These are phyloP conservation scores for Shiraia bambusicola DNA, from an alignment of 2,329 filamentous ascomycete species.

Conservation along the genomic window DNA sequence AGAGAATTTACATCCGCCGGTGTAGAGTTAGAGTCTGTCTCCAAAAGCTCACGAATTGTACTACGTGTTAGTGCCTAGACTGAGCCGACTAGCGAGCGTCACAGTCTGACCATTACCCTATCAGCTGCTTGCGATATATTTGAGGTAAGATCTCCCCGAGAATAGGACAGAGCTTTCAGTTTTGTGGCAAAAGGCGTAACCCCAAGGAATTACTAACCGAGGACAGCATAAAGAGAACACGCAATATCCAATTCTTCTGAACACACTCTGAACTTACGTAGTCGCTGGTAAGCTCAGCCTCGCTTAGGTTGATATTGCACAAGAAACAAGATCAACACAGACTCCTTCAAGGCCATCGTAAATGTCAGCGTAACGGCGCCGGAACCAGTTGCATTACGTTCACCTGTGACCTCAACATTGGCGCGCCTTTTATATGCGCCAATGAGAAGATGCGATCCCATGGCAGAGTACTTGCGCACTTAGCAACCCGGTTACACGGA, in stretches of 20 bases:
- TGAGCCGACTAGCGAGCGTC: slow-evolving; percentile 3
- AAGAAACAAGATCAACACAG: no score
- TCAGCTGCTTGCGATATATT: slow-evolving; percentile 9
- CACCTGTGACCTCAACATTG: no score
- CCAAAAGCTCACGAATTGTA: neutral
- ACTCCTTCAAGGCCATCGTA: no score
- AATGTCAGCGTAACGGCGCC: no score
- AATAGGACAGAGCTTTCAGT: slow-evolving; percentile 12
- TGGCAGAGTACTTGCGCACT: no score
- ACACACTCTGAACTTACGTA: neutral
- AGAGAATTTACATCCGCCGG: neutral
- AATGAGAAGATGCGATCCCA: no score
- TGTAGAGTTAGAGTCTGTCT: neutral
- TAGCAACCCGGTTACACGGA: no score
- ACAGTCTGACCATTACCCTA: slow-evolving; percentile 1
- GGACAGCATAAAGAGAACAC: neutral
- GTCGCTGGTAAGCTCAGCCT: no score
- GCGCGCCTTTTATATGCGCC: no score
- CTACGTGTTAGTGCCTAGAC: neutral
- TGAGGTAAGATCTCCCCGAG: slow-evolving; percentile 9
- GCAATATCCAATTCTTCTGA: neutral
- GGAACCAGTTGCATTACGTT: no score
- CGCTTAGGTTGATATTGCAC: no score
- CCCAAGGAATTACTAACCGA: slow-evolving; percentile 11
- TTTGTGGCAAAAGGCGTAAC: slow-evolving; percentile 19